These are phyloP conservation scores for Silene latifolia DNA, from an alignment of 148 eudicot species.

Conservation along the genomic window DNA sequence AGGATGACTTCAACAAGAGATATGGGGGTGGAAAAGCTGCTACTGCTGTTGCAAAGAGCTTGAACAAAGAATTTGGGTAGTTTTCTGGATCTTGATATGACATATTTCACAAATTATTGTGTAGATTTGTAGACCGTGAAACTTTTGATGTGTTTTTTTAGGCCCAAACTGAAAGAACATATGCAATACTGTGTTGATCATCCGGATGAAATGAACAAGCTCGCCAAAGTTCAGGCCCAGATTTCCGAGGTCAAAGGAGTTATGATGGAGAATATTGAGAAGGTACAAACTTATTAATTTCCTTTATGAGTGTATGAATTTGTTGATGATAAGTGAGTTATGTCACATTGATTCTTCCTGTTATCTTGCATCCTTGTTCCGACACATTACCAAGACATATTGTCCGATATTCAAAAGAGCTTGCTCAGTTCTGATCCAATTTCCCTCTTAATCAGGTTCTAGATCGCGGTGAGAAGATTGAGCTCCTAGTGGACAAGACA, in stretches of 20 bases:
- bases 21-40: slow-evolving; percentile 51
- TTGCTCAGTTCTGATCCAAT: background rate
- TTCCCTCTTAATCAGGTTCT: slow-evolving; percentile 30
- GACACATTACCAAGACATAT: background rate
- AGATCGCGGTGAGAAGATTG: slow-evolving; percentile 56
- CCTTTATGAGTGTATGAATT: background rate
- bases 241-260: slow-evolving; percentile 55
- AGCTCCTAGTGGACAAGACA: slow-evolving; percentile 51
- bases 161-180: slow-evolving; percentile 50
- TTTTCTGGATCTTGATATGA: background rate
- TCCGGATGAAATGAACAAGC: slow-evolving; percentile 53
- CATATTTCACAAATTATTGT: background rate
- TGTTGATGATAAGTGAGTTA: background rate
- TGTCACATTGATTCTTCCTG: too few relatives aligned
- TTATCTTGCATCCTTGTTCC: too few relatives aligned
- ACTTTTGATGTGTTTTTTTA: slow-evolving; percentile 8
- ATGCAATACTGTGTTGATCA: slow-evolving; percentile 58
- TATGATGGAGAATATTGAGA: slow-evolving; percentile 57
- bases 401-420: background rate
- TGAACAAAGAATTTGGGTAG: slow-evolving; percentile 52
- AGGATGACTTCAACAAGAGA: slow-evolving; percentile 52
- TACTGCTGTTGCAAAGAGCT: slow-evolving; percentile 45
- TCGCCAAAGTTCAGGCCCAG: slow-evolving; percentile 48
- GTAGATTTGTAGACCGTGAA: slow-evolving; percentile 14
- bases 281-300: slow-evolving; percentile 30